Evolutionary conservation across 345 rosid species (phyloP), one percentile per base, ranked within the genome.

Genomic region (Brassica rapa): DNA sequence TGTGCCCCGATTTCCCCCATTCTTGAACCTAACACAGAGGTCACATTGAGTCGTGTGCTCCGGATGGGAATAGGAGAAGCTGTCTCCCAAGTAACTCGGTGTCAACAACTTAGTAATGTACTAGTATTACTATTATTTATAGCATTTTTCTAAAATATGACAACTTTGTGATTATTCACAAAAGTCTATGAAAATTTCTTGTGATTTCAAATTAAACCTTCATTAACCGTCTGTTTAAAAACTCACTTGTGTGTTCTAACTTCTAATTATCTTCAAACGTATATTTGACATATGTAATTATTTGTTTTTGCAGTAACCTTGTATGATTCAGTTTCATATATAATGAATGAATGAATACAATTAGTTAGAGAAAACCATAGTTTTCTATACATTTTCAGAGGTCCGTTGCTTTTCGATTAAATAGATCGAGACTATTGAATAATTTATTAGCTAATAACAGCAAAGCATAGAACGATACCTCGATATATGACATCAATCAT

Each of bases 1-100:
- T 4, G 29, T 27, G 29, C 4, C 29, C 29, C 29, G 4, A 27
- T 27, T 27, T 27, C 66, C 14, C 66, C 29, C 21, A 27, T 27
- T 62, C 10, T 32, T 62, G 66, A 62, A 6, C 37, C 66, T 12
- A 61, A 14, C 35, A 25, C 37, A n/a, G 37, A 62, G 39, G 66
- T 62, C 66, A 29, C 66, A 29, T 62, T 62, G 66, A 62, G 66
- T 62, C 66, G 66, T 62, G 66, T 29, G 39, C 66, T 62, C 66
- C 66, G 21, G 39, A 62, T 62, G 21, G 21, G 39, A 62, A 14
- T 29, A 14, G 6, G 66, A 62, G 66, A 24, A 25, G 66, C 66
- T 29, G 66, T 62, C 66, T 62, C 39, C 65, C 21, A 62, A 62
- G 21, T 29, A 62, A 29, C 21, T 29, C 10, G 21, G 33, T 61